Percentiles rank a stretch among this genome's conserved stretches.
These are phyloP conservation scores for Komagataella phaffii DNA, from an alignment of 805 yeast species.

Conservation along the genomic window DNA sequence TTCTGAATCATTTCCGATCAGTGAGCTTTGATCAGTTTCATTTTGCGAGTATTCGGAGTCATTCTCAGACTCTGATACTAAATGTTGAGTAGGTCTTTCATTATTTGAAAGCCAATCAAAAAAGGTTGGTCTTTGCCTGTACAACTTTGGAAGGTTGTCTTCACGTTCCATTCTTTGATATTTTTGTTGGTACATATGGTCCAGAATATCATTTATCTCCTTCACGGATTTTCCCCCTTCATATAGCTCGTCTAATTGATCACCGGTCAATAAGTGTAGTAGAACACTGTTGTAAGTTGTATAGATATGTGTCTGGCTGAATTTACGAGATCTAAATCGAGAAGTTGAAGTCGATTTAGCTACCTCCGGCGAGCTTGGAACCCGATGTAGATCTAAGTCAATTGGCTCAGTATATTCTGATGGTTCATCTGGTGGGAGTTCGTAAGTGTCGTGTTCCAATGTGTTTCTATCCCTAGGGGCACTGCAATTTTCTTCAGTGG, in stretches of 20 bases:
- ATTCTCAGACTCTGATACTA: neutral
- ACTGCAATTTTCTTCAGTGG: neutral
- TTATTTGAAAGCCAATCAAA: neutral
- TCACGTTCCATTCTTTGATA: slow-evolving; percentile 12
- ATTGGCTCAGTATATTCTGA: neutral
- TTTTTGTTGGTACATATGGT: slow-evolving; percentile 10
- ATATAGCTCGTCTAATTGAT: slow-evolving; percentile 14
- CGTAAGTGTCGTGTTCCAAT: slow-evolving; percentile 2
- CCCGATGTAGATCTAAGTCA: neutral
- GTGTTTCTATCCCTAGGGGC: slow-evolving; percentile 7
- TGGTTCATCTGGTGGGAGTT: neutral
- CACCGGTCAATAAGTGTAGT: slow-evolving; percentile 16
- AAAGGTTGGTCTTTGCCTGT: neutral
- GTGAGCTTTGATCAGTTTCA: neutral
- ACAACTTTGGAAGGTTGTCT: slow-evolving; percentile 3
- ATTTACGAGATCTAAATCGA: slow-evolving; percentile 15
- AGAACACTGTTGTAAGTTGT: slow-evolving; percentile 19
- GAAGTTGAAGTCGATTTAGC: neutral
- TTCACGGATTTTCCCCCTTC: slow-evolving; percentile 15
- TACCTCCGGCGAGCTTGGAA: neutral
- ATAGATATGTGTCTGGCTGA: slow-evolving; percentile 21
- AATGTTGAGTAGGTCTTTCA: neutral
- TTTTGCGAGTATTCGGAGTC: neutral
- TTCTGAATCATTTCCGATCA: neutral
- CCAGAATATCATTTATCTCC: slow-evolving; percentile 14